Conservation (phyloP, 768 basidiomycete species). For the Mycena haematopus region DNA sequence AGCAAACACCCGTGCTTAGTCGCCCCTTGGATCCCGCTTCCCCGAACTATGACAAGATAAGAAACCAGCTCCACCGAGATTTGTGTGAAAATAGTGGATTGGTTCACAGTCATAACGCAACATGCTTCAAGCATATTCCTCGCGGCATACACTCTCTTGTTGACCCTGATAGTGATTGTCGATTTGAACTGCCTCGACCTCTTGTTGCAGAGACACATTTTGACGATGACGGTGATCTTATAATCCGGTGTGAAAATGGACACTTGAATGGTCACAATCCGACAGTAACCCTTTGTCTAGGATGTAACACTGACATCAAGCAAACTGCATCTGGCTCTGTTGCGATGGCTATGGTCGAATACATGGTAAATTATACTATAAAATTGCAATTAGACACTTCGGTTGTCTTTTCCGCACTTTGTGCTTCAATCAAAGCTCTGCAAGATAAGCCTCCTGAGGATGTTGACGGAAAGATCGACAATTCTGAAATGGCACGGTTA, state of each 20-base stretch:
- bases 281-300: neutral
- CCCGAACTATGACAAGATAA: neutral
- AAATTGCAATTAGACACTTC: conserved; percentile 24
- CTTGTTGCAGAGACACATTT: neutral
- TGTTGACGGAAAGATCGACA: conserved; percentile 21
- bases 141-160: neutral
- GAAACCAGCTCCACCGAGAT: neutral
- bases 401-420: conserved; percentile 26
- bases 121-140: conserved; percentile 27
- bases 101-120: conserved; percentile 18
- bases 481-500: conserved; percentile 4
- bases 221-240: neutral
- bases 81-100: neutral
- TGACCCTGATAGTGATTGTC: neutral
- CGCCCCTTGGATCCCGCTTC: neutral
- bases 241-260: neutral
- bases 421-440: conserved; percentile 25
- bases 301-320: conserved; percentile 18
- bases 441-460: conserved; percentile 22
- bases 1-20: neutral
- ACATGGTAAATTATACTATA: conserved; percentile 19
- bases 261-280: neutral
- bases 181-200: neutral
- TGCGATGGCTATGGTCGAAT: conserved; percentile 24
- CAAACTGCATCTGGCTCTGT: conserved; percentile 20